Evolutionary conservation across 495 filamentous ascomycete genomes (phyloP).

Genomic region (Neurospora sp.): DNA sequence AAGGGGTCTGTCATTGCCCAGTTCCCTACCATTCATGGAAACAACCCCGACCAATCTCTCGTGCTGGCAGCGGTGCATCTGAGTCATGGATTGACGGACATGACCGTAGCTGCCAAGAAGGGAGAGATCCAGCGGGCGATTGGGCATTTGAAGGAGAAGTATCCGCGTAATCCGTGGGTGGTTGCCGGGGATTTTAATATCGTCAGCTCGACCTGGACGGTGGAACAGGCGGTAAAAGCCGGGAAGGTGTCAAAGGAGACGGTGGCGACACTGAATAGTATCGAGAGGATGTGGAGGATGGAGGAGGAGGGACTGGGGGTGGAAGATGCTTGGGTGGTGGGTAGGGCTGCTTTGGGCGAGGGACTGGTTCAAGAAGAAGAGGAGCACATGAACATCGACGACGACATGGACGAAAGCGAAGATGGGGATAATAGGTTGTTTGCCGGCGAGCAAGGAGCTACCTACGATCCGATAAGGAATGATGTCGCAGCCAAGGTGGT

Average conservation of each 20-base stretch:
- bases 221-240: slow-evolving; percentile 33
- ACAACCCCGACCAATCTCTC: slow-evolving; percentile 10
- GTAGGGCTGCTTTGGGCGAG: slow-evolving; percentile 23
- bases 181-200: slow-evolving; percentile 52
- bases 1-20: slow-evolving; percentile 39
- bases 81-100: slow-evolving; percentile 42
- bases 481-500: slow-evolving; percentile 35
- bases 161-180: slow-evolving; percentile 35
- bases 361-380: slow-evolving; percentile 1
- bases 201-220: slow-evolving; percentile 38
- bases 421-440: slow-evolving; percentile 11
- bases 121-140: slow-evolving; percentile 35
- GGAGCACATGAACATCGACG: background rate
- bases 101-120: slow-evolving; percentile 40
- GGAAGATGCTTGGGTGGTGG: slow-evolving; percentile 33
- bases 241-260: slow-evolving; percentile 33
- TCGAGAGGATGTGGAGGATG: slow-evolving; percentile 27
- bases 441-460: slow-evolving; percentile 47
- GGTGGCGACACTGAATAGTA: slow-evolving; percentile 12
- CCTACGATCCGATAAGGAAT: slow-evolving; percentile 45
- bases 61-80: slow-evolving; percentile 45
- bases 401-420: slow-evolving; percentile 6
- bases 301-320: slow-evolving; percentile 15
- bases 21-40: slow-evolving; percentile 22
- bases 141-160: slow-evolving; percentile 25